phyloP scores from a whole-genome alignment of 371 early-diverging fungal genomes.

The Rhizoclosmatium hyalinum region DNA sequence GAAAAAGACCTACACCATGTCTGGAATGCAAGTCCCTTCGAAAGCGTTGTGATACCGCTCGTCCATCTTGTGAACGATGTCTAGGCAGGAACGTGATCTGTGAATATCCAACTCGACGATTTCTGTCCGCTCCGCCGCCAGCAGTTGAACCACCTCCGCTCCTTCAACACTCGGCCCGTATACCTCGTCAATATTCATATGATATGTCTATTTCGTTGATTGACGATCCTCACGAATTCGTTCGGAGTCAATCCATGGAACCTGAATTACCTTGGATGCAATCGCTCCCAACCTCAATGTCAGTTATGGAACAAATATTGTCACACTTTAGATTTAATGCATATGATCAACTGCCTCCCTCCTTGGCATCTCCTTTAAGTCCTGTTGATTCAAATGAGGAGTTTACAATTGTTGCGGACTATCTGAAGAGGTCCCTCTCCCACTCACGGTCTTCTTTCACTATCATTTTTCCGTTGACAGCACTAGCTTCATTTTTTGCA shows the following conservation, averaged over 20 bases:
- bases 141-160: too few relatives aligned
- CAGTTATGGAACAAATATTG: not conserved
- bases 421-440: not conserved
- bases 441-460: not conserved
- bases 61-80: too few relatives aligned
- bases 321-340: too few relatives aligned
- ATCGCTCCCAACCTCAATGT: not conserved
- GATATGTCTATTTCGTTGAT: not conserved
- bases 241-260: not conserved
- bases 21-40: too few relatives aligned
- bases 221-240: not conserved
- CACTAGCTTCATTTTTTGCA: not conserved
- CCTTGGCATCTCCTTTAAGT: too few relatives aligned
- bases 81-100: too few relatives aligned
- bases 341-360: too few relatives aligned
- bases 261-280: not conserved
- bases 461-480: not conserved
- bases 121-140: too few relatives aligned
- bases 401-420: not conserved
- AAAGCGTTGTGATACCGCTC: too few relatives aligned
- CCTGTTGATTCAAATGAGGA: not conserved
- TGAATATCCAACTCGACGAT: too few relatives aligned
- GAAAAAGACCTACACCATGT: not conserved
- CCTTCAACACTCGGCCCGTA: too few relatives aligned
- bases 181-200: not conserved